These are phyloP conservation scores for Zoysia japonica DNA, from an alignment of 176 grass and related monocot genomes.

Conservation along the genomic window DNA sequence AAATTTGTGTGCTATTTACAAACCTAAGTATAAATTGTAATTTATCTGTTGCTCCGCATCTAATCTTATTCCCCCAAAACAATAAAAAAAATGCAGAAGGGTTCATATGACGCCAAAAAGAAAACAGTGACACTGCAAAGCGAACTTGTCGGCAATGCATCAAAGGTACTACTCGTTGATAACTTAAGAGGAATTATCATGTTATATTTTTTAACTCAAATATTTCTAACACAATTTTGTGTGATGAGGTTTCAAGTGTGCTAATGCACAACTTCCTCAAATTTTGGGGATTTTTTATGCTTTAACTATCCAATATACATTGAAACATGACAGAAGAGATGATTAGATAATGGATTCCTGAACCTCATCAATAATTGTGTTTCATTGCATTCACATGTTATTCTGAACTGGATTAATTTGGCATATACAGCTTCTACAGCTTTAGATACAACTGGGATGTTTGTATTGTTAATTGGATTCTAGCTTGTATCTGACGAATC, in stretches of 20 bases:
- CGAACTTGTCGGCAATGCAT: constrained; percentile 77
- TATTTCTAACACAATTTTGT: neutral
- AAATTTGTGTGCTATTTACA: neutral
- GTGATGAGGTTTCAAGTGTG: neutral
- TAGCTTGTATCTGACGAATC: neutral
- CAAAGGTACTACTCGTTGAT: constrained; percentile 59
- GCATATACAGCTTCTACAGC: neutral
- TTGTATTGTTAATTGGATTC: neutral
- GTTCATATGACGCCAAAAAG: constrained; percentile 67
- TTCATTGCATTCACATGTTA: neutral
- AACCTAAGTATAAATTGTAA: neutral
- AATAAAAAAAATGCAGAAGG: constrained; percentile 60
- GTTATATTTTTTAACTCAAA: neutral
- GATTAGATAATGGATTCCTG: neutral
- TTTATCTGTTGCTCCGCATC: neutral
- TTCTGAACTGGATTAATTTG: neutral
- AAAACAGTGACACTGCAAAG: constrained; percentile 70
- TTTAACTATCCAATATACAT: neutral
- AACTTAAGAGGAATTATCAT: neutral
- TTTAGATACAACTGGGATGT: constrained; percentile 11
- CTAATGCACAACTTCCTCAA: neutral
- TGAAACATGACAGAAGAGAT: neutral
- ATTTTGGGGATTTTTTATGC: neutral
- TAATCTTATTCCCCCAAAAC: neutral
- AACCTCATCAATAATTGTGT: neutral